Conservation (phyloP, 768 basidiomycete genomes). For the Vararia minispora region DNA sequence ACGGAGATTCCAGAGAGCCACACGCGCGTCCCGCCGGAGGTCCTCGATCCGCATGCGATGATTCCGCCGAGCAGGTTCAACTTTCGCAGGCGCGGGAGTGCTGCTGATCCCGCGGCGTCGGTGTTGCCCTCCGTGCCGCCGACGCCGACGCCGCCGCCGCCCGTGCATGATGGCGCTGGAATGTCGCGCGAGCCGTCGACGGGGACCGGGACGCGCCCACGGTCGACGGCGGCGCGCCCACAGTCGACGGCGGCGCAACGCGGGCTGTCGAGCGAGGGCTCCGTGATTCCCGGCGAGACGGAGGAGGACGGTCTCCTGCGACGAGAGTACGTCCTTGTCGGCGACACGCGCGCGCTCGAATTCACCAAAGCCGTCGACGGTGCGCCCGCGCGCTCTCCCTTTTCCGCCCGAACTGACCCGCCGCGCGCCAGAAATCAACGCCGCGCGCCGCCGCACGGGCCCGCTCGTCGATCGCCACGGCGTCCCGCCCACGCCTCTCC, state of each 20-base stretch:
- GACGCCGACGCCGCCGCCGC: no score
- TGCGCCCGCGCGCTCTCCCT: slow-evolving; percentile 21
- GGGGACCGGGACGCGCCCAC: no score
- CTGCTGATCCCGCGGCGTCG: neutral
- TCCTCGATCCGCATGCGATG: slow-evolving; percentile 69
- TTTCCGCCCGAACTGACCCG: slow-evolving; percentile 3
- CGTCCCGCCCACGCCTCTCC: slow-evolving; percentile 28
- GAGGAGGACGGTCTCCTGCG: slow-evolving; percentile 74
- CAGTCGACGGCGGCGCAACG: no score
- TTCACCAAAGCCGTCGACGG: slow-evolving; percentile 90
- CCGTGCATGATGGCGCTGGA: no score
- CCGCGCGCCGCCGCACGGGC: slow-evolving; percentile 44
- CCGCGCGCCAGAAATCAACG: slow-evolving; percentile 43
- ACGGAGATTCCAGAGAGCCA: slow-evolving; percentile 60
- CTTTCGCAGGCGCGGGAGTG: slow-evolving; percentile 34
- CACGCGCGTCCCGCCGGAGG: slow-evolving; percentile 65
- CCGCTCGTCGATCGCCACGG: slow-evolving; percentile 50
- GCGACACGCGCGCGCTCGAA: slow-evolving; percentile 81
- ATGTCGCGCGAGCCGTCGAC: no score
- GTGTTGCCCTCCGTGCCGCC: no score
- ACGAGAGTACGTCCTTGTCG: slow-evolving; percentile 90
- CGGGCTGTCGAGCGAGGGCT: slow-evolving; percentile 48
- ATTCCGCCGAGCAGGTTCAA: slow-evolving; percentile 77
- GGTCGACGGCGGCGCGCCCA: neutral
- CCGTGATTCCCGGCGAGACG: slow-evolving; percentile 70